Conservation (phyloP, 257 asterid species). For the Solanum sparsipilum region DNA sequence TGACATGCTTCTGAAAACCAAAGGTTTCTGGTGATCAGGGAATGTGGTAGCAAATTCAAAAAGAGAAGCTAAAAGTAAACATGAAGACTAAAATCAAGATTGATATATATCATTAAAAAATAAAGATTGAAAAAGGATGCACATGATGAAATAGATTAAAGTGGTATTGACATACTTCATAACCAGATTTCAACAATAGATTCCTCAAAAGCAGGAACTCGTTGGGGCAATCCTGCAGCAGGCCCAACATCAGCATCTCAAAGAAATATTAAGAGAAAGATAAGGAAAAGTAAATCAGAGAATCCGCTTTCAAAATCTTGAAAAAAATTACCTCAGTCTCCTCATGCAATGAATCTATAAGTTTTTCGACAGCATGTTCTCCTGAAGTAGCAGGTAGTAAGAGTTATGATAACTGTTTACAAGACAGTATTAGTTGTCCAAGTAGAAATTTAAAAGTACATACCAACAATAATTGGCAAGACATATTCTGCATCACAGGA, state of each 20-base stretch:
- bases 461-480: slow-evolving; percentile 31
- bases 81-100: neutral
- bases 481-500: slow-evolving; percentile 34
- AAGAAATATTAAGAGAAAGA: neutral
- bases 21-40: neutral
- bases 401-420: neutral
- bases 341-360: slow-evolving; percentile 17
- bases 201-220: slow-evolving; percentile 23
- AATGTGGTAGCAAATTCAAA: neutral
- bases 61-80: neutral
- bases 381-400: slow-evolving; percentile 8
- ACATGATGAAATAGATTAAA: neutral
- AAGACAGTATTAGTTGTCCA: neutral
- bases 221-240: slow-evolving; percentile 26
- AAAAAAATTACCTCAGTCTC: slow-evolving; percentile 17
- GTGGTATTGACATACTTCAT: slow-evolving; percentile 15
- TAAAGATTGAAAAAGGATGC: neutral
- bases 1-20: neutral
- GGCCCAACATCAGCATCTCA: slow-evolving; percentile 6
- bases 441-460: neutral
- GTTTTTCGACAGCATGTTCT: slow-evolving; percentile 24
- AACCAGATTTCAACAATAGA: slow-evolving; percentile 19
- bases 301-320: neutral
- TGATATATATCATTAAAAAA: neutral
- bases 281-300: neutral